A percentile compares a stretch with the other conserved stretches of the same genome.
Evolutionary conservation across 495 filamentous ascomycete species (phyloP).

Genomic region (Hyaloscypha bicolor): DNA sequence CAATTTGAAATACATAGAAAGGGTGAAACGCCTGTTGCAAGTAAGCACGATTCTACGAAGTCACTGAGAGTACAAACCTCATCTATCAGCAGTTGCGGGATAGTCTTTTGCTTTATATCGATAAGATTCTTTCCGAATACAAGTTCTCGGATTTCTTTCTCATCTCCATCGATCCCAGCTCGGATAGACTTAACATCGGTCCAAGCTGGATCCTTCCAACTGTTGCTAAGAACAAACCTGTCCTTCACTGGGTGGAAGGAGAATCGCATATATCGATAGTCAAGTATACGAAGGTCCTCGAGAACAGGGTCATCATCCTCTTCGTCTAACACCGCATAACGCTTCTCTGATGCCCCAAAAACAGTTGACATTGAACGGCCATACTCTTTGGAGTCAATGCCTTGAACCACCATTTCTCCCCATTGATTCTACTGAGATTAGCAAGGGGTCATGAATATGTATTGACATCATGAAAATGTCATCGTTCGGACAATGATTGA

Average conservation of each 20-base stretch:
- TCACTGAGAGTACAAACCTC: constrained; percentile 60
- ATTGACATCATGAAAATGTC: too few species aligned
- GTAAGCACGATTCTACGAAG: constrained; percentile 17
- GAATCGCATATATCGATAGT: constrained; percentile 93
- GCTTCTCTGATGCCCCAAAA: constrained; percentile 68
- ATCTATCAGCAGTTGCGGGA: constrained; percentile 81
- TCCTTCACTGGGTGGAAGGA: constrained; percentile 87
- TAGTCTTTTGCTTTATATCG: constrained; percentile 85
- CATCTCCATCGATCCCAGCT: constrained; percentile 84
- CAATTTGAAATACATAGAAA: constrained; percentile 98
- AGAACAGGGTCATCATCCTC: constrained; percentile 87
- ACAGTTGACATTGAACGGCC: constrained; percentile 84
- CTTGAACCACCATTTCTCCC: constrained; percentile 80
- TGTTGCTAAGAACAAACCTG: constrained; percentile 80
- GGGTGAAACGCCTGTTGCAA: constrained; percentile 81
- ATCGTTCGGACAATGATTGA: neutral
- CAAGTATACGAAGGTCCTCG: constrained; percentile 67
- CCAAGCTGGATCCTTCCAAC: constrained; percentile 95
- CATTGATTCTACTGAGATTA: constrained; percentile 72
- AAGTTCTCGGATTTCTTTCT: constrained; percentile 77
- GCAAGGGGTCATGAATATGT: neutral
- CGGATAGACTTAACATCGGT: constrained; percentile 74
- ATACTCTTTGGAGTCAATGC: constrained; percentile 67
- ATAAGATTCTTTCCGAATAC: constrained; percentile 90
- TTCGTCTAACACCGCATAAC: constrained; percentile 49